A percentile compares a stretch with the other conserved stretches of the same genome.
Conservation (phyloP, 1,284 basidiomycete species). For the Cryptococcus sp. region DNA sequence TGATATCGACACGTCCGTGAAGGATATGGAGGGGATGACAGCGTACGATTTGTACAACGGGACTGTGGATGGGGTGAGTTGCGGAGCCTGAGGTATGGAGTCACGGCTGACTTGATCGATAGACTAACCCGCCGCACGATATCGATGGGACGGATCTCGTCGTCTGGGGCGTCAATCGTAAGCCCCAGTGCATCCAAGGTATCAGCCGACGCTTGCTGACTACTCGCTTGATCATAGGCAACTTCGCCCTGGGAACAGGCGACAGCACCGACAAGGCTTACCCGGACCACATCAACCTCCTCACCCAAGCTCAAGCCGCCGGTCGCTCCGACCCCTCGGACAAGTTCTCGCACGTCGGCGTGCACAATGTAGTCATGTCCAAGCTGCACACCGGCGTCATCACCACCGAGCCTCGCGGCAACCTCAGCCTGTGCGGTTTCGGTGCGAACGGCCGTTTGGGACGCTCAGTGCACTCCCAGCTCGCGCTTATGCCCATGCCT, state of each 20-base stretch:
- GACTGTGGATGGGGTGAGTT: slow-evolving; percentile 62
- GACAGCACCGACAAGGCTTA: slow-evolving; percentile 73
- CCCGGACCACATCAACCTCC: slow-evolving; percentile 70
- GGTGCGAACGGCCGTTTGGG: slow-evolving; percentile 79
- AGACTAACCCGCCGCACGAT: slow-evolving; percentile 55
- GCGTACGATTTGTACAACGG: slow-evolving; percentile 93
- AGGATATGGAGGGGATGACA: slow-evolving; percentile 87
- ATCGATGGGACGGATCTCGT: slow-evolving; percentile 63
- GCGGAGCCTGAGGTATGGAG: not conserved
- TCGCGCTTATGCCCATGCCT: slow-evolving; percentile 61
- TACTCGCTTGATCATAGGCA: slow-evolving; percentile 44
- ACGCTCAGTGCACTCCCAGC: slow-evolving; percentile 73
- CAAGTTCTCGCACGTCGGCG: slow-evolving; percentile 56
- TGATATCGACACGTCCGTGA: slow-evolving; percentile 71
- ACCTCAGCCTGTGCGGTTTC: slow-evolving; percentile 79
- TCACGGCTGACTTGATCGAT: slow-evolving; percentile 46
- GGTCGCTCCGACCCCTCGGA: slow-evolving; percentile 41
- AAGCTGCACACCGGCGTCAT: slow-evolving; percentile 76
- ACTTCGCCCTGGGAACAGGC: slow-evolving; percentile 77
- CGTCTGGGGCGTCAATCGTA: slow-evolving; percentile 85
- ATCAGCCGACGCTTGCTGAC: not conserved
- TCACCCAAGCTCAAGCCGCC: slow-evolving; percentile 52
- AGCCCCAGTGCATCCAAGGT: slow-evolving; percentile 23
- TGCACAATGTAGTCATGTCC: slow-evolving; percentile 70
- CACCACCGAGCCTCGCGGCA: slow-evolving; percentile 68